A percentile compares a stretch with the other conserved stretches of the same genome.
Evolutionary conservation across 208 protist species (phyloP).

Genomic region (Trypanosoma cruzi): DNA sequence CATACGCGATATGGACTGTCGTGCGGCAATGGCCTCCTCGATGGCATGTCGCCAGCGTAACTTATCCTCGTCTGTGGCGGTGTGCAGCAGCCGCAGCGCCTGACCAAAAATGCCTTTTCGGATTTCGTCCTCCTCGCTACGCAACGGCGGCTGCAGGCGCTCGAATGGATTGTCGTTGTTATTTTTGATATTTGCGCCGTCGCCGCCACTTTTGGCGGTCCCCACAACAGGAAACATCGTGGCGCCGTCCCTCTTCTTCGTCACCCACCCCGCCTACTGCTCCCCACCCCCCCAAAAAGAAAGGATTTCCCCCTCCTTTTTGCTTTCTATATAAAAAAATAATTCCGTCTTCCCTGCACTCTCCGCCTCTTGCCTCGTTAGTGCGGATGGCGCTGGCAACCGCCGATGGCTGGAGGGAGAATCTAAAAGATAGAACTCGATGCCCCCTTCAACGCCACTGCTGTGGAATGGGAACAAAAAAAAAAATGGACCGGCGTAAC

Average conservation of each 20-base stretch:
- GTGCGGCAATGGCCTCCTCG: constrained; percentile 37
- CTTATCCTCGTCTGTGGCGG: constrained; percentile 39
- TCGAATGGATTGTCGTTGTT: constrained; percentile 54
- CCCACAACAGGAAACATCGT: constrained; percentile 6
- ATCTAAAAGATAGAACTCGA: not conserved
- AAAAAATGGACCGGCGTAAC: not conserved
- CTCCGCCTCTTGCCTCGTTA: not conserved
- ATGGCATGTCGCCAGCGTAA: constrained; percentile 67
- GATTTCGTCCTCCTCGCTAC: constrained; percentile 89
- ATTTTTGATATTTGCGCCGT: not conserved
- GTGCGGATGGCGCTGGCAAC: not conserved
- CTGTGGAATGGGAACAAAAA: not conserved
- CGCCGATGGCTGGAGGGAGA: not conserved
- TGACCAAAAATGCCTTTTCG: constrained; percentile 85
- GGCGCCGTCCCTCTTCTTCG: too few species aligned
- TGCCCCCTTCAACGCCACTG: not conserved
- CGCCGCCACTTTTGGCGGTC: not conserved
- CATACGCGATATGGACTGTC: not conserved
- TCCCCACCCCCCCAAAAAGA: not conserved
- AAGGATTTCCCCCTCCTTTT: not conserved
- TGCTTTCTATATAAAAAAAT: not conserved
- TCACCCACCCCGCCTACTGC: not conserved
- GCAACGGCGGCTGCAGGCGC: constrained; percentile 46
- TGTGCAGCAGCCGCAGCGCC: constrained; percentile 51
- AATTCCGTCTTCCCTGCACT: not conserved